Percentiles rank a stretch among this genome's conserved stretches.
Evolutionary conservation across 768 basidiomycete genomes (phyloP).

Genomic region (Phallus indusiatus): DNA sequence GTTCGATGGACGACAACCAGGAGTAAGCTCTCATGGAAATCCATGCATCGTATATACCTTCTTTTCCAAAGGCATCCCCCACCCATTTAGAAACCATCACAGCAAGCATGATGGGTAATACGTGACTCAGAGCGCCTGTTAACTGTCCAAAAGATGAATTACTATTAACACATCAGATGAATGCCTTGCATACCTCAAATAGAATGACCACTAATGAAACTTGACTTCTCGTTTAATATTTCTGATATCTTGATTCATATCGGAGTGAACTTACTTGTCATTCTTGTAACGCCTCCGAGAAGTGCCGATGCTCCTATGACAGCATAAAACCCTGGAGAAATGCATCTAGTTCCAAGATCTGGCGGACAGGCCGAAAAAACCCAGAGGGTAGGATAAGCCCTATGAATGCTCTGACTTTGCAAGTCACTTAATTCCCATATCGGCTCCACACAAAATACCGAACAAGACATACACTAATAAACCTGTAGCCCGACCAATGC

Average conservation of each 20-base stretch:
- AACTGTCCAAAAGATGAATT: constrained; percentile 29
- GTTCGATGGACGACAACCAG: constrained; percentile 58
- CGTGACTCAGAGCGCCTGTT: constrained; percentile 72
- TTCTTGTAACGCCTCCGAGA: constrained; percentile 67
- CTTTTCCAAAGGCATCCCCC: constrained; percentile 58
- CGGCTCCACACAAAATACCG: background rate
- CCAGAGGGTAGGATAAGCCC: constrained; percentile 58
- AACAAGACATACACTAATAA: constrained; percentile 43
- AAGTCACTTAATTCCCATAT: background rate
- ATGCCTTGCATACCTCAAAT: constrained; percentile 43
- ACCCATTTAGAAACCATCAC: constrained; percentile 75
- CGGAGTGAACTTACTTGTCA: constrained; percentile 50
- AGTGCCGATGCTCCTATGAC: constrained; percentile 70
- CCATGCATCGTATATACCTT: constrained; percentile 65
- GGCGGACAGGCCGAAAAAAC: constrained; percentile 65
- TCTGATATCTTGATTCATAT: background rate
- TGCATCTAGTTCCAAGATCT: constrained; percentile 55
- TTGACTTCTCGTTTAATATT: constrained; percentile 17
- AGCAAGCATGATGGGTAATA: constrained; percentile 74
- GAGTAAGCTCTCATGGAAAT: constrained; percentile 63
- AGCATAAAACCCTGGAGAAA: constrained; percentile 70
- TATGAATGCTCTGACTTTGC: constrained; percentile 42
- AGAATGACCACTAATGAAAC: constrained; percentile 71
- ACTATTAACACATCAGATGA: background rate
- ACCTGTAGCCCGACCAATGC: constrained; percentile 61